Percentiles rank a stretch among this genome's conserved stretches.
These are phyloP conservation scores for Fusarium duplospermum DNA, from an alignment of 2,329 filamentous ascomycete genomes.

Conservation along the genomic window DNA sequence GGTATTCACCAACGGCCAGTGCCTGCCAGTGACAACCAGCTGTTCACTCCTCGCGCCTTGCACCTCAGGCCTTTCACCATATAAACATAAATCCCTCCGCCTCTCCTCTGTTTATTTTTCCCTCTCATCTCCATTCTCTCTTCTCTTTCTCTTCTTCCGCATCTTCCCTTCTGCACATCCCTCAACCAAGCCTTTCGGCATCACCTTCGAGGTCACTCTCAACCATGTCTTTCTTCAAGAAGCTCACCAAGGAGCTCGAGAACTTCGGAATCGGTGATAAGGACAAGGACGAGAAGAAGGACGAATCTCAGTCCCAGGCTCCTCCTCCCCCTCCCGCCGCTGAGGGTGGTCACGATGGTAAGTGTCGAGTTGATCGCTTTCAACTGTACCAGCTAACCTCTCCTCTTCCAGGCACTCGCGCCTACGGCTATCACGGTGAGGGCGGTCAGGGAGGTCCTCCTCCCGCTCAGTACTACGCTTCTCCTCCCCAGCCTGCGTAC, in stretches of 20 bases:
- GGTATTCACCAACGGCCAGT: background rate
- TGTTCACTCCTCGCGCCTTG: slow-evolving; percentile 1
- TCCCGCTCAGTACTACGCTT: slow-evolving; percentile 37
- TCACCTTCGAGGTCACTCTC: slow-evolving; percentile 5
- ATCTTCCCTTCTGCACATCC: slow-evolving; percentile 10
- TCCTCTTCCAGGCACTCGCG: slow-evolving; percentile 28
- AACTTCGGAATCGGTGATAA: slow-evolving; percentile 59
- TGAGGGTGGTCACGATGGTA: slow-evolving; percentile 30
- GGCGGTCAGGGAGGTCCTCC: slow-evolving; percentile 51
- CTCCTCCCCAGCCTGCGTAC: slow-evolving; percentile 46
- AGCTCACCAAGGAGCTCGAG: slow-evolving; percentile 58
- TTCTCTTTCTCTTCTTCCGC: slow-evolving; percentile 6
- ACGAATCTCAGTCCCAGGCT: slow-evolving; percentile 19
- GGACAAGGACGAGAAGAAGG: slow-evolving; percentile 44
- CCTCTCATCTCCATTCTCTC: background rate
- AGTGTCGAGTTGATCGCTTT: background rate
- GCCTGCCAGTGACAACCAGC: slow-evolving; percentile 26
- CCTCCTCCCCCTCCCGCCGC: slow-evolving; percentile 20
- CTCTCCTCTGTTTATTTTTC: slow-evolving; percentile 13
- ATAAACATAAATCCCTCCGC: slow-evolving; percentile 28
- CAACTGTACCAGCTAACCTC: slow-evolving; percentile 10
- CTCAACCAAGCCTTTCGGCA: slow-evolving; percentile 15
- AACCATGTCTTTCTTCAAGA: slow-evolving; percentile 60
- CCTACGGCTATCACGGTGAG: slow-evolving; percentile 43
- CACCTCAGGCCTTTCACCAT: slow-evolving; percentile 25